Evolutionary conservation across 2,329 filamentous ascomycete genomes (phyloP), one percentile per base, ranked within the genome.

Genomic region (Phoma herbarum): DNA sequence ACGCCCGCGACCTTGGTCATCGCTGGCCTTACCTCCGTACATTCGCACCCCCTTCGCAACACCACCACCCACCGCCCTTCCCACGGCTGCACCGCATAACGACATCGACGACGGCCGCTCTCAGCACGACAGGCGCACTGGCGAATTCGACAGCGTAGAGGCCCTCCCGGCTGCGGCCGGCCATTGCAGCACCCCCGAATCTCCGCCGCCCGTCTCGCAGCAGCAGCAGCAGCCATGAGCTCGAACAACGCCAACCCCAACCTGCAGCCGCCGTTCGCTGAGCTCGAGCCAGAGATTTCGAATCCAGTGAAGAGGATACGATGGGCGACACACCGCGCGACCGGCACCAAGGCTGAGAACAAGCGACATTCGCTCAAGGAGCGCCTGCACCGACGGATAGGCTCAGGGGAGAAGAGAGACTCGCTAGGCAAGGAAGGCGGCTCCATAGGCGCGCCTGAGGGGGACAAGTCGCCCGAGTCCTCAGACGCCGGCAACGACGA

Each of bases 301-400:
- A 85, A 84, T 62, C 84, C 86, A 9, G 90, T 88, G 22, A 92
- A 94, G 75, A 86, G 93, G 74, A 88, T 95, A 77, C 86, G 95
- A 87, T 98, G 95, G 95, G 94, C 95, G 18, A 98, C 95, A n/a
- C 91, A 93, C 72, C 91, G 92, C 76, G 86, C 91, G 77, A 88
- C 88, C 14, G 87, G 91, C 70, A 86, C 88, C 73, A 91, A 88
- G 75, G 92, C 90, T 64, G 83, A 85, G 67, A 84, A 86, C 75
- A 98, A 97, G 83, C 88, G 95, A 63, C 81, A 89, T 57, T 95
- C 91, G 44, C 88, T 98, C 63, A 86, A 95, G 70, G 88, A 90
- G 70, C 89, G 93, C 68, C 82, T 88, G 63, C 86, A 91, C 75
- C 88, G 86, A 72, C 81, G 83, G 70, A 80, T 81, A 61, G 80